Base-by-base conservation (phyloP, 805 yeast species). In the Scheffersomyces amazonensis region DNA sequence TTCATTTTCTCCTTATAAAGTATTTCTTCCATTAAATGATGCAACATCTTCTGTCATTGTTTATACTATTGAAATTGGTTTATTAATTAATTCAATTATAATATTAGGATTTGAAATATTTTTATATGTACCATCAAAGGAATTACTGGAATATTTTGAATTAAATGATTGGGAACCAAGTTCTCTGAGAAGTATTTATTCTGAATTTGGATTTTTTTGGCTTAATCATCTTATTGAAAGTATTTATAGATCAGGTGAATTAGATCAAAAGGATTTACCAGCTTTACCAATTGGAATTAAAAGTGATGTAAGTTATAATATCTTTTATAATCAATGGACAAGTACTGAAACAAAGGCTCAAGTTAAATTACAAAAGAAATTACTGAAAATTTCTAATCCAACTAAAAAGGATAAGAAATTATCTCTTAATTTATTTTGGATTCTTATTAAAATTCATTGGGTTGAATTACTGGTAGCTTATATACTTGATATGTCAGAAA, bases 261-360 rank as follows among this genome's bases (percentile, higher is more conserved):
- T 59, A 15, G 42, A 40, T 18, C 44, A 48, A 9, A 64, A 69
- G 2, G 96, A 89, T 57, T 71, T 91, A 35, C 96, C 96, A 10
- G 72, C 76, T 13, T 49, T 37, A 41, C 44, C 43, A 2, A 41
- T 41, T 19, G 49, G 48, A 12, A 25, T 48, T 12, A 38, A 35
- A 19, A 40, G 44, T 35, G 50, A 49, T 18, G 44, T 35, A 13
- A 53, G 59, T 15, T 53, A 41, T 28, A 35, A 35, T 1, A 34
- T 21, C 22, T 54, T 66, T 37, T 35, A 47, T 13, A 42, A 44
- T 10, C 35, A 49, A 24, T 66, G 67, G 67, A 34, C 47, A 3
- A 27, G 29, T 12, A 48, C 52, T 8, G 40, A 49, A 5, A 36
- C 20, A 13, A 42, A 40, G 11, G 46, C 52, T n/a, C 42, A 40